Evolutionary conservation across 179 eudicot genomes (phyloP).

Genomic region (Camellia oleifera): DNA sequence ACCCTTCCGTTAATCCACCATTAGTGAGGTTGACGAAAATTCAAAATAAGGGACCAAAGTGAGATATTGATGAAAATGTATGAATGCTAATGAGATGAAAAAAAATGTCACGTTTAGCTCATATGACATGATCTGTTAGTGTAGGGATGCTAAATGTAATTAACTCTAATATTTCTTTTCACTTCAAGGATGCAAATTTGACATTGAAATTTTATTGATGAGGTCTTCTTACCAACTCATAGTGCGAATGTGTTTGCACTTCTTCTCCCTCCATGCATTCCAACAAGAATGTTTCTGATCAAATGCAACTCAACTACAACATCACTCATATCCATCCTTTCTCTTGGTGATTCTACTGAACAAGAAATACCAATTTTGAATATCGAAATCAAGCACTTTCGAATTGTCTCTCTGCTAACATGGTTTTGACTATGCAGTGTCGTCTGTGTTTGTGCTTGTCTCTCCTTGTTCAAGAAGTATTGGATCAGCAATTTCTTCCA

Average conservation of each 20-base stretch:
- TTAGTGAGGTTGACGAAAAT: too few relatives aligned
- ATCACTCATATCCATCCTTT: constrained; percentile 11
- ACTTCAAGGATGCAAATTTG: too few relatives aligned
- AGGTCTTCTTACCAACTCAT: background rate
- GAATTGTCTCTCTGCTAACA: background rate
- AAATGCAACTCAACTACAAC: constrained; percentile 7
- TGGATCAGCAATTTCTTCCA: constrained; percentile 7
- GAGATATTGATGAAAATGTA: too few relatives aligned
- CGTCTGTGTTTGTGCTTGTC: background rate
- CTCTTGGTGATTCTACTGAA: constrained; percentile 10
- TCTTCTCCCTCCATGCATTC: background rate
- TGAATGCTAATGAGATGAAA: too few relatives aligned
- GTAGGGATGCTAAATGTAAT: too few relatives aligned
- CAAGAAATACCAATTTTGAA: constrained; percentile 15
- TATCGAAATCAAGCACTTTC: constrained; percentile 11
- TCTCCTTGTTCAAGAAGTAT: constrained; percentile 4
- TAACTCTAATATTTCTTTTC: too few relatives aligned
- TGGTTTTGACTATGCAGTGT: background rate
- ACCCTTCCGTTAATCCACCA: too few relatives aligned
- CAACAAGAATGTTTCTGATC: background rate
- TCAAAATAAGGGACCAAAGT: too few relatives aligned
- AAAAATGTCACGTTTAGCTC: too few relatives aligned
- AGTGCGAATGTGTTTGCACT: background rate
- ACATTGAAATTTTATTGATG: too few relatives aligned
- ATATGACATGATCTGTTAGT: too few relatives aligned